phyloP scores from a whole-genome alignment of 495 filamentous ascomycete genomes.

The Daldinia grandis region DNA sequence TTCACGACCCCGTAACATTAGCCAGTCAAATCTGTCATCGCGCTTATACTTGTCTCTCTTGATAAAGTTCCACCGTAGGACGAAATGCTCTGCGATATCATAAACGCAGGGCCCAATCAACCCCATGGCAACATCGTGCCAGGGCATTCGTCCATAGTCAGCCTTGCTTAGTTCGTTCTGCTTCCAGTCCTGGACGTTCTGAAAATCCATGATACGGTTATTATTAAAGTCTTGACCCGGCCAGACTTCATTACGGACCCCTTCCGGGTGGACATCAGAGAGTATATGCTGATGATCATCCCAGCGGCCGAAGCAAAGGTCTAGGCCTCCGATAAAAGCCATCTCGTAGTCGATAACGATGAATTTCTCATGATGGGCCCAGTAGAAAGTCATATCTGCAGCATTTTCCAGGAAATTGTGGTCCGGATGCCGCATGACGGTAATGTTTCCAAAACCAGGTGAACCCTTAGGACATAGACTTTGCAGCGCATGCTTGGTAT shows the following conservation, averaged over 20 bases:
- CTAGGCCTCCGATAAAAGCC: constrained; percentile 91
- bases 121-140: constrained; percentile 95
- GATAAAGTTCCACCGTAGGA: constrained; percentile 94
- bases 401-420: constrained; percentile 95
- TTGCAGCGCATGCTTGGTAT: constrained; percentile 89
- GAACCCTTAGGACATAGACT: constrained; percentile 80
- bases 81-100: constrained; percentile 96
- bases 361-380: constrained; percentile 98
- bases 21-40: constrained; percentile 79
- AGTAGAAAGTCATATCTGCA: constrained; percentile 97
- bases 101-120: constrained; percentile 88
- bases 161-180: constrained; percentile 91
- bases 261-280: constrained; percentile 86
- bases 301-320: constrained; percentile 97
- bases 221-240: constrained; percentile 97
- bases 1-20: constrained; percentile 79
- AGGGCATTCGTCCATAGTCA: constrained; percentile 94
- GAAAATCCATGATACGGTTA: constrained; percentile 95
- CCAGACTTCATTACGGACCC: constrained; percentile 84
- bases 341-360: constrained; percentile 90
- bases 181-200: constrained; percentile 90
- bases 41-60: constrained; percentile 99
- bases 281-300: constrained; percentile 85
- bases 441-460: constrained; percentile 86
- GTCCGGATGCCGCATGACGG: constrained; percentile 90